Base-by-base conservation (phyloP, 2,329 filamentous ascomycete genomes). In the Hypomyces perniciosus region DNA sequence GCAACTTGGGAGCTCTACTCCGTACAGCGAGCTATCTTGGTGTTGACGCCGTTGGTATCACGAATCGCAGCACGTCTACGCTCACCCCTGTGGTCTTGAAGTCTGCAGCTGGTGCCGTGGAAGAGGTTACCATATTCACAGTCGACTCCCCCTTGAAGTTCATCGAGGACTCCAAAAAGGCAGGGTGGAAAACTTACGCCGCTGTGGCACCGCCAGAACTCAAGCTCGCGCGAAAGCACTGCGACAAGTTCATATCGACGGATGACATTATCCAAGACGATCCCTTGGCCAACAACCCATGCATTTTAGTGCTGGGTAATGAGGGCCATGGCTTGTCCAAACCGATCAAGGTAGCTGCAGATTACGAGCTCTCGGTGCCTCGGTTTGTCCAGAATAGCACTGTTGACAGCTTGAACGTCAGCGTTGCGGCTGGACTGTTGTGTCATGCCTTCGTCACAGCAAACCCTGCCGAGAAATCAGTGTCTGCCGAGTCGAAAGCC, bases 341-440 rank as follows among this genome's bases (percentile, higher is more conserved):
- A 47, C 75, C 78, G 51, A 69, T 93, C 54, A 81, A 80, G 58
- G 80, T 78, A 39, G 76, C 80, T 51, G 85, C 88, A 0, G 82
- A 95, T 57, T 74, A 73, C 30, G 75, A 84, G 58, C 60, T 85
- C 4, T 80, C 84, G 6, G 88, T 99, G 48, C 77, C 77, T 57
- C 79, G 66, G 66, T 78, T 66, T 57, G 77, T 68, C 39, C 71
- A 63, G 55, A 73, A 61, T 64, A 78, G 62, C 65, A 83, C 58
- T 64, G 83, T 99, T 3, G 92, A 97, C 68, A 96, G 90, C 66
- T 71, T 99, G 65, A 97, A 99, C 65, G 93, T 97, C 37, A 90
- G 88, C 63, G 91, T 95, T 20, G 92, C 93, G 1, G 83, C 88
- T 6, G 90, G 83, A 1, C 72, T 97, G 44, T 70, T 97, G 46